A percentile compares a stretch with the other conserved stretches of the same genome.
These are phyloP conservation scores for Globisporangium okanoganense DNA, from an alignment of 352 stramenopile genomes.

Conservation along the genomic window DNA sequence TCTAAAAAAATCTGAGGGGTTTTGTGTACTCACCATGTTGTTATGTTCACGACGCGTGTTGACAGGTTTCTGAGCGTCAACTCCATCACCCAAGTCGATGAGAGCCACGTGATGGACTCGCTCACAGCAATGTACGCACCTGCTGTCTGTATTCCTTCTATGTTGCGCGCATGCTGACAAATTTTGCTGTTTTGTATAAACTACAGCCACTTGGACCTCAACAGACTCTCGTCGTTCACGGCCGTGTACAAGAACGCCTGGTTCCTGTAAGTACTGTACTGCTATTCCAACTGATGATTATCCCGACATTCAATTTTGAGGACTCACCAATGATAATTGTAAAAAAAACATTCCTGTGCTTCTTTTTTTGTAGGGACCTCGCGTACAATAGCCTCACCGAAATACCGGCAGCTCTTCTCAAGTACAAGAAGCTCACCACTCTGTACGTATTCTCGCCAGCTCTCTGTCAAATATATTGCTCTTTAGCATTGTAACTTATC, in stretches of 20 bases:
- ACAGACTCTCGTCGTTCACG: too few relatives aligned
- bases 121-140: background rate
- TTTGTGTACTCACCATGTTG: background rate
- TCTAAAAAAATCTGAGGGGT: background rate
- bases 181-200: too few relatives aligned
- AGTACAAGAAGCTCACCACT: background rate
- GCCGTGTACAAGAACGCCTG: too few relatives aligned
- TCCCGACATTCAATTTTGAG: background rate
- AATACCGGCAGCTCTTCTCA: background rate
- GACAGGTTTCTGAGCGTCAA: background rate
- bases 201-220: too few relatives aligned
- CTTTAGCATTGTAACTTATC: too few relatives aligned
- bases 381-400: background rate
- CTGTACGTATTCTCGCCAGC: too few relatives aligned
- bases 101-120: background rate
- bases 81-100: background rate
- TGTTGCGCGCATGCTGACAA: too few relatives aligned
- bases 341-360: too few relatives aligned
- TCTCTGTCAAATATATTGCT: too few relatives aligned
- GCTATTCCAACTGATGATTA: too few relatives aligned
- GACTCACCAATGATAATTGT: background rate
- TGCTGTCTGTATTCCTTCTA: background rate
- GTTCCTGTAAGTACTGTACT: too few relatives aligned
- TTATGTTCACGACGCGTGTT: background rate
- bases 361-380: conserved; percentile 1